These are phyloP conservation scores for Coemansia guatemalensis DNA, from an alignment of 192 early-diverging fungal species.

Conservation along the genomic window DNA sequence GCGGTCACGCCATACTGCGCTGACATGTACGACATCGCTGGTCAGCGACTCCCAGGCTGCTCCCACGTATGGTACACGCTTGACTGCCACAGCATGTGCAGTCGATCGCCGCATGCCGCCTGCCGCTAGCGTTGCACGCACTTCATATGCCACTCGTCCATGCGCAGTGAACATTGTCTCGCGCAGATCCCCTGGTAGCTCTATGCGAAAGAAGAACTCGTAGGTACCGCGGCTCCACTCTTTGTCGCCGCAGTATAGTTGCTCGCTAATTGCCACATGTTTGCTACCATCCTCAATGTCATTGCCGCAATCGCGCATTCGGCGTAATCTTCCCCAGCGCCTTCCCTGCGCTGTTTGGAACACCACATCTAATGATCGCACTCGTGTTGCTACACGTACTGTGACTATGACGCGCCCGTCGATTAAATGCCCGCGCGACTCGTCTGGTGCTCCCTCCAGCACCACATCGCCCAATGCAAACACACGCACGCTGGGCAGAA, in stretches of 20 bases:
- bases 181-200: conserved; percentile 40
- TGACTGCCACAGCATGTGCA: conserved; percentile 37
- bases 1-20: conserved; percentile 43
- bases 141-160: conserved; percentile 44
- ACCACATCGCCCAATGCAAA: conserved; percentile 46
- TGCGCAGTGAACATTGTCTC: conserved; percentile 54
- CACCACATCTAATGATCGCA: conserved; percentile 27
- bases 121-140: conserved; percentile 25
- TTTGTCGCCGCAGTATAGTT: conserved; percentile 9
- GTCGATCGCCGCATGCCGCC: conserved; percentile 25
- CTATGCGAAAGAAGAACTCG: conserved; percentile 50
- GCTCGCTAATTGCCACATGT: conserved; percentile 3
- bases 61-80: conserved; percentile 46
- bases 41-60: conserved; percentile 47
- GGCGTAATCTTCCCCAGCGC: conserved; percentile 7
- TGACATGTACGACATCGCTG: conserved; percentile 44
- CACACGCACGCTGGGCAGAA: conserved; percentile 40
- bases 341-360: conserved; percentile 41
- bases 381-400: conserved; percentile 23
- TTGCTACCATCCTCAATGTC: neutral
- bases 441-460: conserved; percentile 34
- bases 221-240: conserved; percentile 33
- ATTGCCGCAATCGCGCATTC: neutral
- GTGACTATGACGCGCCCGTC: conserved; percentile 46
- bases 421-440: conserved; percentile 37